Conservation (phyloP, 2,329 filamentous ascomycete species). For the Capronia coronata region DNA sequence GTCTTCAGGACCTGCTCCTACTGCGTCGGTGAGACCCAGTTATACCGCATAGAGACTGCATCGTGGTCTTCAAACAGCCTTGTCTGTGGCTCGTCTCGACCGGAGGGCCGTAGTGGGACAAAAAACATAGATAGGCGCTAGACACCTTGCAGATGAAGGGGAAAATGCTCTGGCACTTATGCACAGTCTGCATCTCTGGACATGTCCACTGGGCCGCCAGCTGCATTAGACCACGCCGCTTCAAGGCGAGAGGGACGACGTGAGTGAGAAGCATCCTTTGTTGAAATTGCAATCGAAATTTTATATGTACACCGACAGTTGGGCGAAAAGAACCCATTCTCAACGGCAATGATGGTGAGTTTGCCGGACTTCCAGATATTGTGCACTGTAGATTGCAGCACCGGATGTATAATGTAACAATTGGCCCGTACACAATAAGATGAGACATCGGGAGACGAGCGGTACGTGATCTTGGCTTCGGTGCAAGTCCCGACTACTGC, state of each 20-base stretch:
- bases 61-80: too few species aligned
- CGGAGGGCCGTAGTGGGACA: too few species aligned
- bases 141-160: neutral
- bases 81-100: neutral
- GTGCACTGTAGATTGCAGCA: too few species aligned
- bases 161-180: conserved; percentile 4
- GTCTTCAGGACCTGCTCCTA: too few species aligned
- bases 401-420: too few species aligned
- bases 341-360: neutral
- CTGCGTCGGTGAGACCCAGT: too few species aligned
- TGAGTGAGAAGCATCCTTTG: neutral
- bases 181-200: conserved; percentile 1
- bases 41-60: too few species aligned
- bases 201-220: neutral
- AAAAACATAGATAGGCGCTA: too few species aligned
- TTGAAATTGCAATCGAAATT: neutral
- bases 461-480: neutral
- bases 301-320: conserved; percentile 20
- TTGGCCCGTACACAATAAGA: neutral
- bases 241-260: conserved; percentile 1
- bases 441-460: neutral
- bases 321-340: conserved; percentile 1
- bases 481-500: conserved; percentile 11
- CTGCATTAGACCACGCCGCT: conserved; percentile 12
- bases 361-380: too few species aligned